Evolutionary conservation across 1,139 yeast genomes (phyloP).

Genomic region (Taphrina deformans): DNA sequence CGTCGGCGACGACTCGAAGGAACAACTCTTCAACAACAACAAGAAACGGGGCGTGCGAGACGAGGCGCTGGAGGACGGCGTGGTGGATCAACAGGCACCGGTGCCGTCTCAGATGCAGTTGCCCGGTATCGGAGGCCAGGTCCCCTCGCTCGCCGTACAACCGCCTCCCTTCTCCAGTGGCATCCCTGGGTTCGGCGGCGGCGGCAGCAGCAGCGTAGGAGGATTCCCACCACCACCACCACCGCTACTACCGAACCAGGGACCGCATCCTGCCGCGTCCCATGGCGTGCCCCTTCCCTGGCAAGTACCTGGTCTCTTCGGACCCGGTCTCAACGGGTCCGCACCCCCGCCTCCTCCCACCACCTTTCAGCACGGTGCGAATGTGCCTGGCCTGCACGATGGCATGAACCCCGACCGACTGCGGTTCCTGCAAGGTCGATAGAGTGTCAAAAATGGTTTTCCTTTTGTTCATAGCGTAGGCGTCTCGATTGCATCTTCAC

Average conservation of each 20-base stretch:
- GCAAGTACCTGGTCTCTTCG: constrained; percentile 11
- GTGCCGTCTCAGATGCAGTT: constrained; percentile 11
- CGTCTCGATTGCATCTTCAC: no score
- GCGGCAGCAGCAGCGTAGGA: not conserved
- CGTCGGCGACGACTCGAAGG: constrained; percentile 39
- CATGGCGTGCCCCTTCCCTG: not conserved
- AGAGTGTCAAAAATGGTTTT: no score
- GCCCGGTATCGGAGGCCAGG: constrained; percentile 21
- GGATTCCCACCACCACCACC: constrained; percentile 3
- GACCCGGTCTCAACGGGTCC: not conserved
- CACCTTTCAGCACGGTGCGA: not conserved
- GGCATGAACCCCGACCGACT: constrained; percentile 27
- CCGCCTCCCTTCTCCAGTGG: not conserved
- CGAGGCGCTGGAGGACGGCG: constrained; percentile 24
- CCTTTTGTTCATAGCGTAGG: constrained; percentile 2
- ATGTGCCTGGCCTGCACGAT: constrained; percentile 13
- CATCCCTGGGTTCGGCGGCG: constrained; percentile 25
- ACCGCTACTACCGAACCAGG: not conserved
- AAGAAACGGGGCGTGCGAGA: constrained; percentile 1
- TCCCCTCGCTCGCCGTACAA: constrained; percentile 6
- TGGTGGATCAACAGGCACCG: constrained; percentile 31
- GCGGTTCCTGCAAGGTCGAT: constrained; percentile 11
- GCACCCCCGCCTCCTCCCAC: constrained; percentile 10
- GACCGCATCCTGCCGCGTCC: not conserved
- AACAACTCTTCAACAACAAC: constrained; percentile 3